Conservation (phyloP, 768 basidiomycete genomes). For the Agaricus subrufescens region DNA sequence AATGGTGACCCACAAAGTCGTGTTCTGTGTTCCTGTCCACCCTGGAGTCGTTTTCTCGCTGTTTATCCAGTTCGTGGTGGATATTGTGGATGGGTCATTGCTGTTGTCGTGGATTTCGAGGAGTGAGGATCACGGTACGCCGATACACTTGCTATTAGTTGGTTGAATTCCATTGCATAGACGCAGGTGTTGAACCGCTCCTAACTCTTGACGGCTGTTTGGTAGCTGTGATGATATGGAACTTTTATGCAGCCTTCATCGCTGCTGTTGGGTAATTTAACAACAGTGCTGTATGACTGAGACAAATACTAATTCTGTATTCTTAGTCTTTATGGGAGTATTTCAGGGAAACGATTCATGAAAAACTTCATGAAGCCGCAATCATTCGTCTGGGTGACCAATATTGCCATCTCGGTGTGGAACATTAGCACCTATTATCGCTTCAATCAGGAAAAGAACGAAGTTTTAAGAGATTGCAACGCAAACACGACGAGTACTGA, state of each 20-base stretch:
- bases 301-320: neutral
- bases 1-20: neutral
- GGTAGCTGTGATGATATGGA: conserved; percentile 4
- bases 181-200: neutral
- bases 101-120: neutral
- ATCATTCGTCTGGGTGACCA: conserved; percentile 5
- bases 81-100: neutral
- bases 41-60: neutral
- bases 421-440: neutral
- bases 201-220: neutral
- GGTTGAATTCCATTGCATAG: neutral
- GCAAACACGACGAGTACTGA: neutral
- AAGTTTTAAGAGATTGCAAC: neutral
- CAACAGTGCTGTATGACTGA: neutral
- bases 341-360: conserved; percentile 4
- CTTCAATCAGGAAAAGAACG: neutral
- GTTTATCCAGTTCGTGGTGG: conserved; percentile 1
- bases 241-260: conserved; percentile 1
- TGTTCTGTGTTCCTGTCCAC: conserved; percentile 1
- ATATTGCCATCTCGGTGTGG: conserved; percentile 6
- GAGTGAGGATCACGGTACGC: conserved; percentile 2
- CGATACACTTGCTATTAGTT: neutral
- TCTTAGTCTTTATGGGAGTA: neutral
- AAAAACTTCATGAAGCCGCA: conserved; percentile 3
- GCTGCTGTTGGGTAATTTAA: conserved; percentile 2